These are phyloP conservation scores for Neurospora sp. DNA, from an alignment of 495 filamentous ascomycete species.

Conservation along the genomic window DNA sequence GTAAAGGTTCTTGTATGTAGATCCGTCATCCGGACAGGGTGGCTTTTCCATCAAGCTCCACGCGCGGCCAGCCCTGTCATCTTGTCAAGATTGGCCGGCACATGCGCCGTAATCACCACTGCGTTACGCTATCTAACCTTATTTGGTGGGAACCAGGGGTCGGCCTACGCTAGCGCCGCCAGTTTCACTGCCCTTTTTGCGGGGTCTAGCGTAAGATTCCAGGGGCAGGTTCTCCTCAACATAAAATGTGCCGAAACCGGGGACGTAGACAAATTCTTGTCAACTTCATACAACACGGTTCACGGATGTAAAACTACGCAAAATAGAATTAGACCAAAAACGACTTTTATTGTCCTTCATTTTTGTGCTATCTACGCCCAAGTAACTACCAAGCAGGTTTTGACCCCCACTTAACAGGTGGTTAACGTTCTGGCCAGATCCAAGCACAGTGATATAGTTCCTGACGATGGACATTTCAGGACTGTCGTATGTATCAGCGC, in stretches of 20 bases:
- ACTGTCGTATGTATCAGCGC: background rate
- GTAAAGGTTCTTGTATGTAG: background rate
- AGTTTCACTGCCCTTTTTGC: background rate
- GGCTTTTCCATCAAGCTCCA: background rate
- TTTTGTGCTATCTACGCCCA: background rate
- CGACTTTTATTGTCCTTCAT: background rate
- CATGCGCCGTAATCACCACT: background rate
- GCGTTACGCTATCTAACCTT: background rate
- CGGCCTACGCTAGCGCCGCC: background rate
- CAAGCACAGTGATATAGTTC: background rate
- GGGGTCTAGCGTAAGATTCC: background rate
- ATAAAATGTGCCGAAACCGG: background rate
- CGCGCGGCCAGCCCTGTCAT: background rate
- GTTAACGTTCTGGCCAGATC: background rate
- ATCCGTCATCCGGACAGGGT: background rate
- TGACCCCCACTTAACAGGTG: background rate
- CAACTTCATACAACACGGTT: background rate
- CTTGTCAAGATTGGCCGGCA: background rate
- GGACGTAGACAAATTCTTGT: background rate
- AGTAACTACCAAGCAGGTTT: background rate
- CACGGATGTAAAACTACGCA: background rate
- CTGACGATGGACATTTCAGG: background rate
- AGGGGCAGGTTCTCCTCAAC: background rate
- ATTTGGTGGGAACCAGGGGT: background rate
- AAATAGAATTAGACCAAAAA: background rate